Conservation (phyloP, 805 yeast genomes). For the Scheffersomyces stipitis region DNA sequence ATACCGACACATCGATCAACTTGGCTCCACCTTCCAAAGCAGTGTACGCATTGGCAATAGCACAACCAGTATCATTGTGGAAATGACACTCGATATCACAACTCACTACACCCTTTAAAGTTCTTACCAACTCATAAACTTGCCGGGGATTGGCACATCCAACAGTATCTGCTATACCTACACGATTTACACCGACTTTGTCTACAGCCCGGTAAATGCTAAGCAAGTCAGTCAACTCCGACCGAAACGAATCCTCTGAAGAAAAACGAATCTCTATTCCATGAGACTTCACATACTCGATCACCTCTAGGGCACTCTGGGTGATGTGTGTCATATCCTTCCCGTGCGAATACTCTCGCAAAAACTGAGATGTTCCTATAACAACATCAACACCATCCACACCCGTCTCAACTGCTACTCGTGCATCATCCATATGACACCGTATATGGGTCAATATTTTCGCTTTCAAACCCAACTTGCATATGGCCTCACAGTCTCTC, state of each 20-base stretch:
- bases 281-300: constrained; percentile 94
- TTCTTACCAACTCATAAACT: constrained; percentile 93
- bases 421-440: constrained; percentile 99
- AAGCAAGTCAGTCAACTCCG: constrained; percentile 90
- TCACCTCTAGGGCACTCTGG: constrained; percentile 92
- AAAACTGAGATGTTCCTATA: constrained; percentile 93
- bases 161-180: constrained; percentile 98
- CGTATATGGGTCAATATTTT: constrained; percentile 95
- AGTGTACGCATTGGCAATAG: constrained; percentile 97
- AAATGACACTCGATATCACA: constrained; percentile 98
- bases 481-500: constrained; percentile 94
- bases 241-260: constrained; percentile 96
- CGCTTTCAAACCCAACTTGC: constrained; percentile 94
- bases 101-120: constrained; percentile 87
- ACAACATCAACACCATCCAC: constrained; percentile 99
- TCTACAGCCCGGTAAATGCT: constrained; percentile 96
- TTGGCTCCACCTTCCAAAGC: constrained; percentile 98
- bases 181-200: constrained; percentile 97
- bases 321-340: constrained; percentile 98
- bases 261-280: constrained; percentile 96
- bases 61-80: constrained; percentile 99
- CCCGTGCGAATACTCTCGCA: constrained; percentile 94
- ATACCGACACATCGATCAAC: constrained; percentile 89
- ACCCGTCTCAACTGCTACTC: constrained; percentile 96
- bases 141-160: constrained; percentile 99